Base-by-base conservation (phyloP, 805 yeast genomes). In the Saccharomyces jurei region DNA sequence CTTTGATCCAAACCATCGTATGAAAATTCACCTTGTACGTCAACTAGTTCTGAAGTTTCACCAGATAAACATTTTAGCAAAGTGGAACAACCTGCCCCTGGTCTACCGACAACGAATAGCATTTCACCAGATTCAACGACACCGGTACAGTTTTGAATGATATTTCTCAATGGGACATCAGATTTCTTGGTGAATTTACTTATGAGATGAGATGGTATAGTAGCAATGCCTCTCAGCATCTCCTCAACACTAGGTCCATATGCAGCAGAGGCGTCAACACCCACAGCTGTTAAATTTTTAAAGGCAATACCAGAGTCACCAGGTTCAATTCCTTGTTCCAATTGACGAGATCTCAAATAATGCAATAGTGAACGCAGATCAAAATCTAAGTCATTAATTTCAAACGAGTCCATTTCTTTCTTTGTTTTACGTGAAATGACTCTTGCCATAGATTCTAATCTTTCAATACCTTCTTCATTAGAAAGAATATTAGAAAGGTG, bases 11-110 rank as follows among this genome's bases (percentile, higher is more conserved):
- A 58, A 53, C 83, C 83, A 64, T 80, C 81, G 60, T 79, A 81
- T 3, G 69, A 63, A 50, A 80, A 65, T 4, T 65, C 70, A 62
- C 80, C 80, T 30, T 65, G 64, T 6, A 69, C 71, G 22, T 67
- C 70, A 5, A 67, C 60, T 52, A 72, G 71, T 29, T 72, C 74
- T 28, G 66, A 61, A 11, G 72, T 75, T 61, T 77, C 78, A 63
- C 80, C 81, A n/a, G 80, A 67, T 22, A 76, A 52, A 54, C 74
- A 63, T 57, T 77, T 77, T 60, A 82, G 66, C 41, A 81, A 66
- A 4, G 85, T 77, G 2, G 86, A 81, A 63, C 85, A 81, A 57
- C 87, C 86, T 36, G 86, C 81, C 63, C 86, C 86, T 2, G 87
- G 86, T 66, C 78, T 75, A 60, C 81, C 82, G 51, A 78, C 66